Evolutionary conservation across 1,284 basidiomycete species (phyloP), one percentile per base, ranked within the genome.

Genomic region (Cutaneotrichosporon daszewskae): DNA sequence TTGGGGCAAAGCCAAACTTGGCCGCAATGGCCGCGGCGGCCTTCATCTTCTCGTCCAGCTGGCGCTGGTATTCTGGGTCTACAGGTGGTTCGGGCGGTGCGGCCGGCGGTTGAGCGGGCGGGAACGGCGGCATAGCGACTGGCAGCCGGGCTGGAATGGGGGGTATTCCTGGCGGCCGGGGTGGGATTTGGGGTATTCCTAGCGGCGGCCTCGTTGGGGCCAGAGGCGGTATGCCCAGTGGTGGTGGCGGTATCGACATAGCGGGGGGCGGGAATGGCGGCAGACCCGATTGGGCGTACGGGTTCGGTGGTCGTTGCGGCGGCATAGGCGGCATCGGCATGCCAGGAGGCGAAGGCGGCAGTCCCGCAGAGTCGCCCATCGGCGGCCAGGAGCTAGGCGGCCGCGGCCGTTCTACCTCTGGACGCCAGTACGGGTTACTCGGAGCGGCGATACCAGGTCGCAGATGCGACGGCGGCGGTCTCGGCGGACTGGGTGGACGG

Each of bases 21-120:
- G 64, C 65, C 8, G 87, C 85, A 36, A 91, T 83, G 32, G 73
- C 74, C 41, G 75, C 73, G 1, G 79, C 47, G 28, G 47, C 44
- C 16, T 35, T 22, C 8, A 14, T 78, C 55, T 77, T 82, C 32
- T 72, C 73, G 40, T 75, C 72, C 2, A 79, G 47, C 16, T 18
- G 28, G 17, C 37, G 37, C 38, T 39, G 32, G 19, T 31, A 46
- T 7, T 40, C 44, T 1, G 43, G 24, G 32, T 45, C 36, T 2
- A 17, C 5, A 1, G 9, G 8, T 3, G 34, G 34, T n/a, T n/a
- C n/a, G n/a, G n/a, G n/a, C n/a, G n/a, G n/a, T n/a, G n/a, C n/a
- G n/a, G n/a, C n/a, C n/a, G n/a, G n/a, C n/a, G n/a, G n/a, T n/a
- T n/a, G n/a, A n/a, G n/a, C n/a, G n/a, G 32, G 33, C 18, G 29